Evolutionary conservation across 148 eudicot species (phyloP).

Genomic region (Chenopodium quinoa): DNA sequence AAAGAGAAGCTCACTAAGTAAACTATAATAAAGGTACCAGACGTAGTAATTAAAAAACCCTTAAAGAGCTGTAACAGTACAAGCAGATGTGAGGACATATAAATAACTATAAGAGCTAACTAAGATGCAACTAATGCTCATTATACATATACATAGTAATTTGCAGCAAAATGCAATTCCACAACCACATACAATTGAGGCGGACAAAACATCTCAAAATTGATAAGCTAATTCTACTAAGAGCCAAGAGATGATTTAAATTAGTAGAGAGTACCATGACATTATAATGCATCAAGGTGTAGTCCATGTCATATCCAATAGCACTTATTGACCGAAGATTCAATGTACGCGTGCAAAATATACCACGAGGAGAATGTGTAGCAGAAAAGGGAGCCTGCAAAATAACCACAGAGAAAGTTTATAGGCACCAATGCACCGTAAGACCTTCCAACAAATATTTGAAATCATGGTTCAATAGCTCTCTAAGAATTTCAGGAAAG

Average conservation of each 20-base stretch:
- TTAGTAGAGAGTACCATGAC: conserved; percentile 54
- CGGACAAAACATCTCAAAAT: conserved; percentile 1
- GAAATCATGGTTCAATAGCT: too few relatives aligned
- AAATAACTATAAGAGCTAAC: background rate
- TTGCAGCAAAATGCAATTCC: background rate
- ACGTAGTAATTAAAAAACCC: background rate
- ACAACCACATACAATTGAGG: background rate
- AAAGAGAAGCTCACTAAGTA: background rate
- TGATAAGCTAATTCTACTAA: background rate
- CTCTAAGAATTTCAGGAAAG: too few relatives aligned
- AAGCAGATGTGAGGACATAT: background rate
- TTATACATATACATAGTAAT: background rate
- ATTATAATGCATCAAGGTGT: conserved; percentile 94
- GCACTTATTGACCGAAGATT: conserved; percentile 93
- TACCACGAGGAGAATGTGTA: conserved; percentile 80
- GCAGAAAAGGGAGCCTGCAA: conserved; percentile 81
- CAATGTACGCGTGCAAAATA: conserved; percentile 89
- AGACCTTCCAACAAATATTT: background rate
- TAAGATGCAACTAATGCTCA: background rate
- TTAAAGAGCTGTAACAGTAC: background rate
- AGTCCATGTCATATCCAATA: conserved; percentile 99
- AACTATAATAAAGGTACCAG: background rate
- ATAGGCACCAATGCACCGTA: background rate
- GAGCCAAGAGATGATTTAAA: background rate
- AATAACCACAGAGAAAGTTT: conserved; percentile 2